Conservation (phyloP, 345 rosid species). For the Raphanus sativus region DNA sequence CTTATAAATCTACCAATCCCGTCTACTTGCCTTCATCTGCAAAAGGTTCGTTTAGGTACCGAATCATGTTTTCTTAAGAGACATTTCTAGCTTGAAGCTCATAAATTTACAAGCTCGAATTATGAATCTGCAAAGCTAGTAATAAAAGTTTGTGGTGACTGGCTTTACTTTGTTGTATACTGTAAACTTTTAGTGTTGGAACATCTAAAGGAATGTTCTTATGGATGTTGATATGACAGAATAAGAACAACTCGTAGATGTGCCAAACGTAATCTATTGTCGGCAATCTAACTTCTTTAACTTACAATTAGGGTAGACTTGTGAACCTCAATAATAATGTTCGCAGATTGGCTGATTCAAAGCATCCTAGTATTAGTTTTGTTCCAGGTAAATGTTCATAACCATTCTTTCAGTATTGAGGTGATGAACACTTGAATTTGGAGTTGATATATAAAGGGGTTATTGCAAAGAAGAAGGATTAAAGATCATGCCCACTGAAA, state of each 20-base stretch:
- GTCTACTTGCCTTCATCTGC: background rate
- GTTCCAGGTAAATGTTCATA: background rate
- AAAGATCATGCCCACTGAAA: background rate
- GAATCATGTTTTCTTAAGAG: background rate
- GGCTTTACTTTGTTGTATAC: background rate
- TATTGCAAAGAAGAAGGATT: background rate
- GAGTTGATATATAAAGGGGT: background rate
- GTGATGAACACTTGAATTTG: background rate
- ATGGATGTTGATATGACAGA: background rate
- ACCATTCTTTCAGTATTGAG: background rate
- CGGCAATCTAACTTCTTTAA: background rate
- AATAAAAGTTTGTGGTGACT: slow-evolving; percentile 67
- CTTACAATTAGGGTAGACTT: background rate
- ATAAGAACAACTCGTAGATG: background rate
- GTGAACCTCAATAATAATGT: background rate
- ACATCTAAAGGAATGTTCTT: background rate
- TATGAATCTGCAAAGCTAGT: slow-evolving; percentile 80
- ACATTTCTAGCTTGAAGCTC: background rate
- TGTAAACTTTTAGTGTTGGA: background rate
- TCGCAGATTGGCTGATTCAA: background rate
- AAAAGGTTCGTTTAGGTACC: background rate
- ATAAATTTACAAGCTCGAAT: slow-evolving; percentile 56
- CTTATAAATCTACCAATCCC: background rate
- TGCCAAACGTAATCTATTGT: background rate
- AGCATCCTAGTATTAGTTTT: background rate